Evolutionary conservation across 2,329 filamentous ascomycete species (phyloP), one percentile per base, ranked within the genome.

Genomic region (Phialophora macrospora): DNA sequence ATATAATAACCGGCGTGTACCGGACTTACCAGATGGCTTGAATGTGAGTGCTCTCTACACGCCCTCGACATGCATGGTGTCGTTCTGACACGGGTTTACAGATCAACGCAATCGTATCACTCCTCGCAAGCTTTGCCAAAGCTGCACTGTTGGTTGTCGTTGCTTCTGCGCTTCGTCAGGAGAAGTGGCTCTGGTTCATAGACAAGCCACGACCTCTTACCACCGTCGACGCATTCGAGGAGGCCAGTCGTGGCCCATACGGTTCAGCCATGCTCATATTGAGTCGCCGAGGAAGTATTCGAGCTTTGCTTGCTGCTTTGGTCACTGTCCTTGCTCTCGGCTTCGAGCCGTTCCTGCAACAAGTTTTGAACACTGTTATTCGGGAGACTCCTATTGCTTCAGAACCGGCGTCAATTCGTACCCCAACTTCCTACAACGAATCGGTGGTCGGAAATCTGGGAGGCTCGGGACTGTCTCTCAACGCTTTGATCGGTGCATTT

Each of bases 281-380:
- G 32, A 59, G 54, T 22, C 55, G 32, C 7, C 54, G 49, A 20
- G 64, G 55, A 2, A 64, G 57, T 38, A 62, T 66, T 4, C 56
- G 69, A 6, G 66, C 64, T 4, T 65, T 63, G 4, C 28, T 70
- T 11, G 70, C 70, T 8, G 67, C 72, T 6, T 28, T 62, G n/a
- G 49, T 72, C 5, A 69, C 64, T 26, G 41, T 72, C 26, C 59
- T 71, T n/a, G 46, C 65, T 17, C 58, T 73, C 1, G 67, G 67
- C n/a, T 72, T 73, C 32, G 72, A 73, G 34, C 69, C 72, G 1
- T 72, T 72, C 55, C 63, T 72, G 9, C 72, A 73, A 54, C 70
- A 72, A 55, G 41, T 72, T 28, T 20, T 72, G 30, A 34, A 52
- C 17, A 57, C 65, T 17, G 48, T 59, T 12, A 51, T 63, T 11